These are phyloP conservation scores for Talaromyces amestolkiae DNA, from an alignment of 2,329 filamentous ascomycete species.

Conservation along the genomic window DNA sequence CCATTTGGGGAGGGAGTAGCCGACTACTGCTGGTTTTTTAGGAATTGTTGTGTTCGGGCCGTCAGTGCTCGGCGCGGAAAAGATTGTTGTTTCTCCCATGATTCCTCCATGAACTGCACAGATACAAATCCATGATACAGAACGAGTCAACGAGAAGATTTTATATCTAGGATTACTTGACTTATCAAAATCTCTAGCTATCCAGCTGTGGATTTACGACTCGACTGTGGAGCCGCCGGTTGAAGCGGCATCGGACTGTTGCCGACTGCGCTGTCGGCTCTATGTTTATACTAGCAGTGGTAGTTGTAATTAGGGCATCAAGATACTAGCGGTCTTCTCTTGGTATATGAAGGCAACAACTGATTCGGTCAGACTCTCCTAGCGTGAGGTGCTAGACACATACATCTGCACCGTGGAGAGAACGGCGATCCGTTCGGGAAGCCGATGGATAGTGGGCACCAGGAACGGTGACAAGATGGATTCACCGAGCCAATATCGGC, in stretches of 20 bases:
- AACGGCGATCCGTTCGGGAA: background rate
- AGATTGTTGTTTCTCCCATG: background rate
- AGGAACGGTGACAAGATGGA: background rate
- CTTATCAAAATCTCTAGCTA: too few relatives aligned
- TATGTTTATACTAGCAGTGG: background rate
- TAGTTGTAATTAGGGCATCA: background rate
- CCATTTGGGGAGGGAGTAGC: constrained; percentile 29
- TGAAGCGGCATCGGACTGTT: background rate
- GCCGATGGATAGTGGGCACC: background rate
- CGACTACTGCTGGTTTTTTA: background rate
- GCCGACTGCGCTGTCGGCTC: background rate
- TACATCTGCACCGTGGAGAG: background rate
- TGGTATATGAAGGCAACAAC: background rate
- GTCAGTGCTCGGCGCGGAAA: background rate
- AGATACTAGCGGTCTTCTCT: background rate
- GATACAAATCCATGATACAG: background rate
- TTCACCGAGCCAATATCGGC: background rate
- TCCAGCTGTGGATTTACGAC: background rate
- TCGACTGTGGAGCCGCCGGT: background rate
- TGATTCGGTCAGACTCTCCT: background rate
- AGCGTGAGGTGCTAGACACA: background rate
- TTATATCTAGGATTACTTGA: background rate
- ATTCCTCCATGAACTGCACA: background rate
- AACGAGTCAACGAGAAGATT: background rate
- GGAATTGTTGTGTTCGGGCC: background rate